A percentile compares a stretch with the other conserved stretches of the same genome.
phyloP scores from a whole-genome alignment of 768 basidiomycete genomes.

The Psilocybe tampanensis region DNA sequence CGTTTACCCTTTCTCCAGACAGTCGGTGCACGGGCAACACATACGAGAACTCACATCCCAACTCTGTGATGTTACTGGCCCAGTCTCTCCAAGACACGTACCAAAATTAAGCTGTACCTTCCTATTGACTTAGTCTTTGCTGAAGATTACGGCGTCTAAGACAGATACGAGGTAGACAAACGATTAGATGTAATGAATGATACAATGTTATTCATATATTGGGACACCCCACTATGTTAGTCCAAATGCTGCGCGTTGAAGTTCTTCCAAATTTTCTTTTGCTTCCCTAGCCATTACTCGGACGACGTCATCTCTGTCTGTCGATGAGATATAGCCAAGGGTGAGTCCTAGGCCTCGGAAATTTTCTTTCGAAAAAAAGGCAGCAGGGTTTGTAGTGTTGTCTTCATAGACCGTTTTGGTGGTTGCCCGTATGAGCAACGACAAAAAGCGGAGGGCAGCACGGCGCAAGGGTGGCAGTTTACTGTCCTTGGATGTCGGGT shows the following conservation, averaged over 20 bases:
- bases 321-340: conserved; percentile 66
- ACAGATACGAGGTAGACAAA: conserved; percentile 91
- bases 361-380: conserved; percentile 34
- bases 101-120: conserved; percentile 65
- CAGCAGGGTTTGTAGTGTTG: conserved; percentile 8
- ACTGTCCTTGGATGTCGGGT: conserved; percentile 59
- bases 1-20: not conserved
- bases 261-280: conserved; percentile 51
- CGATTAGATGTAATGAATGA: conserved; percentile 3
- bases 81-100: conserved; percentile 31
- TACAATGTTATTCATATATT: not conserved
- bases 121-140: conserved; percentile 80
- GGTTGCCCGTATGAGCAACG: conserved; percentile 64
- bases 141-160: conserved; percentile 66
- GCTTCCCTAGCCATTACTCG: conserved; percentile 79
- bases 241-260: conserved; percentile 49
- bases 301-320: conserved; percentile 74
- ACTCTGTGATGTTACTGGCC: conserved; percentile 7
- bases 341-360: conserved; percentile 59
- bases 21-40: conserved; percentile 17
- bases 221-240: conserved; percentile 19
- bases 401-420: conserved; percentile 53
- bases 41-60: conserved; percentile 10
- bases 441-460: conserved; percentile 83
- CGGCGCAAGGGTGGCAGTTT: conserved; percentile 84